Percentiles rank a stretch among this genome's conserved stretches.
Conservation (phyloP, 345 rosid genomes). For the Hibiscus tridactylites region DNA sequence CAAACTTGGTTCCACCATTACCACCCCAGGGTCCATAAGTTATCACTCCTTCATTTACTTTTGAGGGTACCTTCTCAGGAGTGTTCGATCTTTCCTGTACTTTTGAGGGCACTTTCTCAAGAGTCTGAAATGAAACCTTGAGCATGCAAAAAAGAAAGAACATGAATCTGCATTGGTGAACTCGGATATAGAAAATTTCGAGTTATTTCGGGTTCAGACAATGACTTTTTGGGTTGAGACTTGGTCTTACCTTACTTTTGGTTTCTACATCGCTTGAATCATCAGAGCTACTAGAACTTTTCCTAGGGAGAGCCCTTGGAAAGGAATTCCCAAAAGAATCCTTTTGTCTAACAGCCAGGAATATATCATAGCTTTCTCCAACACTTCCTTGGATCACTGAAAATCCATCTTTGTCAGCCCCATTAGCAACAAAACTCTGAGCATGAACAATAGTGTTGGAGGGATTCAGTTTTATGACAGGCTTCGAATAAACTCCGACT, state of each 20-base stretch:
- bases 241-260: slow-evolving; percentile 42
- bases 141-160: background rate
- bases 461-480: slow-evolving; percentile 20
- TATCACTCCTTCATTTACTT: slow-evolving; percentile 23
- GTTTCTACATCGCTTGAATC: slow-evolving; percentile 24
- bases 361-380: slow-evolving; percentile 53
- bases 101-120: slow-evolving; percentile 17
- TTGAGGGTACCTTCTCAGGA: slow-evolving; percentile 14
- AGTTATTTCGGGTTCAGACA: background rate
- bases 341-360: slow-evolving; percentile 64
- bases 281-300: slow-evolving; percentile 17
- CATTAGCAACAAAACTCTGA: slow-evolving; percentile 19
- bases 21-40: slow-evolving; percentile 90
- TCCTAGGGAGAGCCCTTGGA: slow-evolving; percentile 17
- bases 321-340: slow-evolving; percentile 22
- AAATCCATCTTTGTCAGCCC: slow-evolving; percentile 40
- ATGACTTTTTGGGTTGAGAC: background rate
- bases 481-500: slow-evolving; percentile 56
- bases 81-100: slow-evolving; percentile 20
- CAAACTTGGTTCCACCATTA: slow-evolving; percentile 50
- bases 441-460: slow-evolving; percentile 16
- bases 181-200: background rate
- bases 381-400: slow-evolving; percentile 56
- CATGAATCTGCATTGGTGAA: background rate
- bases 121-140: slow-evolving; percentile 20